These are phyloP conservation scores for Anaeramoeba flamelloides DNA, from an alignment of 78 protist species.

Conservation along the genomic window DNA sequence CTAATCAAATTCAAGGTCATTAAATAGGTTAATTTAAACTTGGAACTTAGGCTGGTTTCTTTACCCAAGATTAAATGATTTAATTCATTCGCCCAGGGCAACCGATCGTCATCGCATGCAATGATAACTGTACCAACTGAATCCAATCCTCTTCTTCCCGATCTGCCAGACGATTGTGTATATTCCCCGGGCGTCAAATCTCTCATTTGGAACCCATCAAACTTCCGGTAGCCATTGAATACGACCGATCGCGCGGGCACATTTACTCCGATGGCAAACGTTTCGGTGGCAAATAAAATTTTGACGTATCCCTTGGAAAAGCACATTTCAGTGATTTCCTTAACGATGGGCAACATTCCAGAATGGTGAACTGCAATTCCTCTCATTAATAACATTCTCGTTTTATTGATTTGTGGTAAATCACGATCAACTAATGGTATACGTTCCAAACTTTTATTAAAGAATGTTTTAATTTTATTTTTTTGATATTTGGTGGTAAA, in stretches of 20 bases:
- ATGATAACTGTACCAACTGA: conserved; percentile 64
- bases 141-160: conserved; percentile 91
- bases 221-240: conserved; percentile 51
- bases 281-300: conserved; percentile 92
- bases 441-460: background rate
- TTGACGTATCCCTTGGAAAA: conserved; percentile 67
- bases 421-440: background rate
- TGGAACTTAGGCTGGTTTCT: conserved; percentile 33
- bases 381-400: background rate
- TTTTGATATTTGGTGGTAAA: background rate
- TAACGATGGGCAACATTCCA: conserved; percentile 85
- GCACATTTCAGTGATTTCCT: conserved; percentile 72
- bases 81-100: conserved; percentile 20
- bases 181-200: conserved; percentile 54
- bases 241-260: conserved; percentile 92
- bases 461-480: background rate
- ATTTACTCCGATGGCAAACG: conserved; percentile 98
- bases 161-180: conserved; percentile 89
- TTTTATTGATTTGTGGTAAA: background rate
- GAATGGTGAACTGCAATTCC: conserved; percentile 92
- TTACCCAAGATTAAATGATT: conserved; percentile 36
- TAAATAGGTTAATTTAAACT: conserved; percentile 70
- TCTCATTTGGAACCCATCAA: conserved; percentile 50
- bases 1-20: conserved; percentile 73
- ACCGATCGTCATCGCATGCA: conserved; percentile 5